phyloP scores from a whole-genome alignment of 2,329 filamentous ascomycete genomes.

The Emmonsiellopsis sp. region DNA sequence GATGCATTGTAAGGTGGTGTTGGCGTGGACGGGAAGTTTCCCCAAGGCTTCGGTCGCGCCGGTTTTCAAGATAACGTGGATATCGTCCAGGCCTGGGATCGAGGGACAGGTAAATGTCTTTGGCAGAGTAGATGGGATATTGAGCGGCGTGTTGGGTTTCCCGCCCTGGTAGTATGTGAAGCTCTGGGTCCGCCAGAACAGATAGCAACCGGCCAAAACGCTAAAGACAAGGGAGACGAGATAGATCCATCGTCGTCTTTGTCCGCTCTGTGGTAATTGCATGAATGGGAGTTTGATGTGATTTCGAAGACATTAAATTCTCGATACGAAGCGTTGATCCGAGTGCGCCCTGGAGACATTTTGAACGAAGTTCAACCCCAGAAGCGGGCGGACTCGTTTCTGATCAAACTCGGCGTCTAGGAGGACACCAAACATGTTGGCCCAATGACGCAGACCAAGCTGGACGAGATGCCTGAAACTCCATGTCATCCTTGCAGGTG shows the following conservation, averaged over 20 bases:
- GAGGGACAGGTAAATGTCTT: background rate
- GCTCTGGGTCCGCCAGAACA: background rate
- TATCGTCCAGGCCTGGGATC: slow-evolving; percentile 30
- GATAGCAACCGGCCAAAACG: background rate
- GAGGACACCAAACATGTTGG: too few species aligned
- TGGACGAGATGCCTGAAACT: too few species aligned
- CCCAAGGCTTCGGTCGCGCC: slow-evolving; percentile 48
- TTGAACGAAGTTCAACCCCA: too few species aligned
- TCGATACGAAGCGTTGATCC: too few species aligned
- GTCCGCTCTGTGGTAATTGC: background rate
- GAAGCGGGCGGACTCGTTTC: too few species aligned
- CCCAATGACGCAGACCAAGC: too few species aligned
- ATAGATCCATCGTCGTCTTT: background rate
- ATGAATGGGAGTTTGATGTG: background rate
- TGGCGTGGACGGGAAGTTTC: slow-evolving; percentile 47
- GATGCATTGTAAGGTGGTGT: slow-evolving; percentile 46
- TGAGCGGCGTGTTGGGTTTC: background rate
- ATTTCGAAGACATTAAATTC: background rate
- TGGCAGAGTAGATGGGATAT: background rate
- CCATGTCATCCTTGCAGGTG: too few species aligned
- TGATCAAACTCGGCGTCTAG: too few species aligned
- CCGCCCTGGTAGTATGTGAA: background rate
- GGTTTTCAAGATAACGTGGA: slow-evolving; percentile 50
- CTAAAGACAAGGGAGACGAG: background rate
- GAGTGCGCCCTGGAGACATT: too few species aligned